Evolutionary conservation across 768 basidiomycete species (phyloP), one percentile per base, ranked within the genome.

Genomic region (Omphalotus guepiniiformis): DNA sequence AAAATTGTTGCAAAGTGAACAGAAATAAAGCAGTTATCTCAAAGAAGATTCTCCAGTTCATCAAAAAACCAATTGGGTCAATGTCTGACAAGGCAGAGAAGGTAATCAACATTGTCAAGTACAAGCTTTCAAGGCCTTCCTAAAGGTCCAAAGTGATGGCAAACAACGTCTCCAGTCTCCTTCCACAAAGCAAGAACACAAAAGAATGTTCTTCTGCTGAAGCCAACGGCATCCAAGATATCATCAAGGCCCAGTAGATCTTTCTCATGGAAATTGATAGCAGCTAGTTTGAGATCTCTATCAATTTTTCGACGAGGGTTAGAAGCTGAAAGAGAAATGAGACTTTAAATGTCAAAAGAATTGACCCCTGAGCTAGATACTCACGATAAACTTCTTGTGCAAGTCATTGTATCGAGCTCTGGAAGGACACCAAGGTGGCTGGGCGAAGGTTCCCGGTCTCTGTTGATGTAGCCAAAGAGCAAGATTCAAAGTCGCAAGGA

Each of bases 51-150:
- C 0, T 51, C 53, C 3, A 69, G 58, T 43, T 71, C 64, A 38
- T 69, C 61, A 0, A 71, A 55, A 39, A 70, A 70, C 53, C 55
- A 67, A 50, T 64, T 55, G 8, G 64, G 64, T 2, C 46, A 30
- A n/a, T 53, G 51, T 1, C 42, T 37, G 23, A 65, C 48, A 11
- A 66, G 51, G 1, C 39, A 29, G 2, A 54, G 40, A 32, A 66
- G 55, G 44, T 66, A 62, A 4, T 55, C 37, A 19, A 63, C 39
- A 35, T 66, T 62, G 4, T 56, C 53, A 25, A 30, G 48, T 30
- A 54, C 26, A 0, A 60, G 51, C 28, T 50, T 42, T 3, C 53
- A 49, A 21, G 42, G 54, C 6, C 37, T 11, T 13, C 52, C 52
- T 12, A 8, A 6, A 8, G 16, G 37, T 8, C 21, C 22, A 18